A percentile compares a stretch with the other conserved stretches of the same genome.
These are phyloP conservation scores for Gossypium aridum DNA, from an alignment of 441 rosid genomes.

Conservation along the genomic window DNA sequence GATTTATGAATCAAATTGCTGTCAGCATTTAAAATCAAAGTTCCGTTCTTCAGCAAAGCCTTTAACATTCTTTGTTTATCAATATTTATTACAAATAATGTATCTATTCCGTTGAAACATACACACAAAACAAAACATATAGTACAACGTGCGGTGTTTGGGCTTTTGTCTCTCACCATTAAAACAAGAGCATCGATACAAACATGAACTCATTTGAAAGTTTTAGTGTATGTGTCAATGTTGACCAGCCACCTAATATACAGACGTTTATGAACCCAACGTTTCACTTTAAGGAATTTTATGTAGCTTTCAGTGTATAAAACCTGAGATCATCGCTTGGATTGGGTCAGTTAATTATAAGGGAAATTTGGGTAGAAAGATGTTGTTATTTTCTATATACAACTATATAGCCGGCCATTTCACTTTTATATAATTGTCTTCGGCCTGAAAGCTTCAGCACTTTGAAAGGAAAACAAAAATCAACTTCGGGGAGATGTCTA, in stretches of 20 bases:
- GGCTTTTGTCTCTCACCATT: neutral
- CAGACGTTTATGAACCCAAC: conserved; percentile 9
- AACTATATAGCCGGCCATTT: conserved; percentile 29
- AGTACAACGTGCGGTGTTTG: neutral
- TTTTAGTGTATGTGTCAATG: neutral
- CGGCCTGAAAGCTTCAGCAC: neutral
- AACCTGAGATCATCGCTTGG: conserved; percentile 21
- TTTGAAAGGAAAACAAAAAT: neutral
- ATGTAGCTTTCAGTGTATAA: conserved; percentile 13
- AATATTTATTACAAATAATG: neutral
- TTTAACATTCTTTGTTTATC: neutral
- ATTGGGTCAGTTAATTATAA: conserved; percentile 23
- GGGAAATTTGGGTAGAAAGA: neutral
- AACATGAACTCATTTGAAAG: neutral
- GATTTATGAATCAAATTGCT: neutral
- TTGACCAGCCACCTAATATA: neutral
- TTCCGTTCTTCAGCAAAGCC: neutral
- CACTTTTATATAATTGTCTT: neutral
- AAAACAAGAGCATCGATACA: neutral
- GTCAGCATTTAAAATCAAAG: neutral
- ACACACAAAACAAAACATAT: neutral
- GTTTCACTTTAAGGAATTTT: conserved; percentile 16
- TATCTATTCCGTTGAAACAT: neutral
- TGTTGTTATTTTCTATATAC: neutral
- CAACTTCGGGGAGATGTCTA: conserved; percentile 18